These are phyloP conservation scores for Pythium utonaiense DNA, from an alignment of 352 stramenopile genomes.

Conservation along the genomic window DNA sequence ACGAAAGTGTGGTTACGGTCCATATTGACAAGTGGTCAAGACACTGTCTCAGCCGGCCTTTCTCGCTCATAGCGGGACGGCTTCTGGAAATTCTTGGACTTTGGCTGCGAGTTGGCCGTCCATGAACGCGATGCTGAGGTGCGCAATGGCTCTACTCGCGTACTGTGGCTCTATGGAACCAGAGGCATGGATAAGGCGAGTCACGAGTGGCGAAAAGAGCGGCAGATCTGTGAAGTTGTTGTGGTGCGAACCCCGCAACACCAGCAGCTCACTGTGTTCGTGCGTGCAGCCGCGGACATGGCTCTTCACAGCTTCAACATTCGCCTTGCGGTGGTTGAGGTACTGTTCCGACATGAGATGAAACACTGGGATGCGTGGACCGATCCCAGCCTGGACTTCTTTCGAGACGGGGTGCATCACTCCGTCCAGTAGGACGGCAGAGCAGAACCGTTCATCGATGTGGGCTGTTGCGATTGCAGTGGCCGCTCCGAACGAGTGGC, in stretches of 20 bases:
- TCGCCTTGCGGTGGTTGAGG: slow-evolving; percentile 35
- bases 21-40: too few relatives aligned
- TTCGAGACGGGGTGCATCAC: slow-evolving; percentile 58
- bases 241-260: slow-evolving; percentile 41
- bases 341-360: slow-evolving; percentile 74
- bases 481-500: slow-evolving; percentile 61
- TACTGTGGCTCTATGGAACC: slow-evolving; percentile 42
- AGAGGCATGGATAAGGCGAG: slow-evolving; percentile 35
- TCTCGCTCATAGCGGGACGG: not conserved
- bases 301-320: slow-evolving; percentile 36
- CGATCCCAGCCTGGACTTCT: slow-evolving; percentile 32
- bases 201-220: slow-evolving; percentile 52
- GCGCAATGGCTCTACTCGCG: slow-evolving; percentile 33
- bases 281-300: slow-evolving; percentile 38
- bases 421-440: slow-evolving; percentile 48
- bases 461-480: slow-evolving; percentile 48
- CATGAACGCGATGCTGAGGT: slow-evolving; percentile 47
- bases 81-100: not conserved
- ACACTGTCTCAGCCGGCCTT: too few relatives aligned
- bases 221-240: slow-evolving; percentile 74
- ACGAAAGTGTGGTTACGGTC: not conserved
- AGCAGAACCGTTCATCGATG: slow-evolving; percentile 39
- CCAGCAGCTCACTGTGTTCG: slow-evolving; percentile 28
- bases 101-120: slow-evolving; percentile 3
- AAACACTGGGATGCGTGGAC: slow-evolving; percentile 36